Conservation (phyloP, 2,329 filamentous ascomycete genomes). For the Trichoderma sp. region DNA sequence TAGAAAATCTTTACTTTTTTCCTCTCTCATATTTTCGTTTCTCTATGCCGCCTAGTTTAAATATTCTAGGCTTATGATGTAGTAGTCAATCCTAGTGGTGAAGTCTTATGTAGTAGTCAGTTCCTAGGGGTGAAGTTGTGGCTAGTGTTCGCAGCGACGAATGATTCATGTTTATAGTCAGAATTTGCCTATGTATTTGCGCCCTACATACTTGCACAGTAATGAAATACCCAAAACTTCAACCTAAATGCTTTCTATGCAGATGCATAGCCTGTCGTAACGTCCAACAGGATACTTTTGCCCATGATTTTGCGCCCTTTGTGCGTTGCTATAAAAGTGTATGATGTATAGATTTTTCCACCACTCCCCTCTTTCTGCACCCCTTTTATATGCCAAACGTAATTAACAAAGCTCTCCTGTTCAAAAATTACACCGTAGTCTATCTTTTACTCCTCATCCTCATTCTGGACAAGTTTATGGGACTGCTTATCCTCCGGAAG, state of each 20-base stretch:
- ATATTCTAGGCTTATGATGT: too few relatives aligned
- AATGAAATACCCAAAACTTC: background rate
- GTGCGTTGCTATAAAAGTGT: background rate
- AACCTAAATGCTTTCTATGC: background rate
- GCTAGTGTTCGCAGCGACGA: background rate
- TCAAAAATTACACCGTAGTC: background rate
- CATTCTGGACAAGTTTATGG: background rate
- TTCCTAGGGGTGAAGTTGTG: background rate
- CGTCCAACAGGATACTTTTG: background rate
- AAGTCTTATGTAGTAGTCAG: background rate
- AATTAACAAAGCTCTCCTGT: background rate
- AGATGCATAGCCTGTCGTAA: background rate
- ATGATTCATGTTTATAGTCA: background rate
- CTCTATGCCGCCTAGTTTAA: background rate
- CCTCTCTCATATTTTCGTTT: background rate
- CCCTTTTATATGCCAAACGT: background rate
- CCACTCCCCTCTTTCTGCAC: background rate
- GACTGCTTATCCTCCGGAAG: conserved; percentile 38
- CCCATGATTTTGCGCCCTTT: background rate
- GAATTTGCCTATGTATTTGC: background rate
- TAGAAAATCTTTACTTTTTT: conserved; percentile 4
- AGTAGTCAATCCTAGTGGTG: background rate
- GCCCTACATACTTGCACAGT: background rate
- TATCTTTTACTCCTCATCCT: background rate
- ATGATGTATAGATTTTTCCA: background rate